phyloP scores from a whole-genome alignment of 2,329 filamentous ascomycete species.

The Microcyclosporella mali region DNA sequence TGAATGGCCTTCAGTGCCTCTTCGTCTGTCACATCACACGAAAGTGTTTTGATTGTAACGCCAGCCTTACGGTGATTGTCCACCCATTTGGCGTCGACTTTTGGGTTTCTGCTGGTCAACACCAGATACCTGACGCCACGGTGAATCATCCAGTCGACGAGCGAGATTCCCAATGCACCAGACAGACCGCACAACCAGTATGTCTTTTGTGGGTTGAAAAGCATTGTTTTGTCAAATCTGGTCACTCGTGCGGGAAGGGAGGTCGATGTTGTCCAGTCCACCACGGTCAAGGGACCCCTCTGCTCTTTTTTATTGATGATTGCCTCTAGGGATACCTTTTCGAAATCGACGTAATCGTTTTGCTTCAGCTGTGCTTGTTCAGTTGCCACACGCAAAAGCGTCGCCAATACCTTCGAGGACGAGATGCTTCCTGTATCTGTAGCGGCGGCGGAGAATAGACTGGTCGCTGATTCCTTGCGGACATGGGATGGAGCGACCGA shows the following conservation, averaged over 20 bases:
- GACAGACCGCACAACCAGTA: conserved; percentile 31
- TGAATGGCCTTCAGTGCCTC: conserved; percentile 2
- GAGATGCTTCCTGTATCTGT: too few species aligned
- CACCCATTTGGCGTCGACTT: conserved; percentile 15
- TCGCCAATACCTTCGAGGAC: too few species aligned
- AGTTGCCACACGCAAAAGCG: too few species aligned
- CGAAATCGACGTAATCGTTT: too few species aligned
- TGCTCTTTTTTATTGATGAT: too few species aligned
- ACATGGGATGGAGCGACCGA: too few species aligned
- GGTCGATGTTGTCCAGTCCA: conserved; percentile 2
- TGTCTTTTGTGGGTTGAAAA: conserved; percentile 27
- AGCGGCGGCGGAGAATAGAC: neutral
- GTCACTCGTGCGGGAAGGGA: neutral
- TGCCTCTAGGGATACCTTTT: too few species aligned
- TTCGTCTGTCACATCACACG: conserved; percentile 14
- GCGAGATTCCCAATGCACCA: conserved; percentile 21
- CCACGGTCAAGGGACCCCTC: neutral
- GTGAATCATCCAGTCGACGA: conserved; percentile 18
- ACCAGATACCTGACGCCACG: conserved; percentile 16
- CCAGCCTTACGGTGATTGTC: conserved; percentile 12
- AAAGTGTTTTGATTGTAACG: conserved; percentile 8
- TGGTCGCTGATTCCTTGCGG: too few species aligned
- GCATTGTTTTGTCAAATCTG: conserved; percentile 5
- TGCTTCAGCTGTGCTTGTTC: too few species aligned
- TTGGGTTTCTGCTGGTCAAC: conserved; percentile 14